phyloP scores from a whole-genome alignment of 208 protist genomes.

The Leishmania lainsoni region DNA sequence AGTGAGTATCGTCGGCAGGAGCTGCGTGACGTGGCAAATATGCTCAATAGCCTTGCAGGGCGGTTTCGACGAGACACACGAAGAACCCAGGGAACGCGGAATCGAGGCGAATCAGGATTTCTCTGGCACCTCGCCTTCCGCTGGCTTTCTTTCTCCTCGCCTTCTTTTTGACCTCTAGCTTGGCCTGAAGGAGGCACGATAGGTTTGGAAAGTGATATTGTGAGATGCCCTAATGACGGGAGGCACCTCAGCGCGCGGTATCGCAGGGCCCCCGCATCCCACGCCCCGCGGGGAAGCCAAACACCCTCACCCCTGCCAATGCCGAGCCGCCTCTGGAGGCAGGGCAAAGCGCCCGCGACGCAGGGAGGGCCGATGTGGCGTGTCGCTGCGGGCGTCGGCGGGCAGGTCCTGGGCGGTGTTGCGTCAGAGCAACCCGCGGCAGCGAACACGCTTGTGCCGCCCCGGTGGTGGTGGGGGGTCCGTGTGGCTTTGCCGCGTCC shows the following conservation, averaged over 20 bases:
- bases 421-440: background rate
- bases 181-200: background rate
- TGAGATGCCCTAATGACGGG: background rate
- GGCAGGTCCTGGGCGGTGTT: background rate
- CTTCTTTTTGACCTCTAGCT: background rate
- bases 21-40: conserved; percentile 42
- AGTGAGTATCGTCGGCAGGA: conserved; percentile 37
- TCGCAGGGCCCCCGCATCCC: background rate
- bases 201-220: background rate
- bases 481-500: background rate
- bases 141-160: background rate
- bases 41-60: conserved; percentile 49
- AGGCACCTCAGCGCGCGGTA: background rate
- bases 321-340: background rate
- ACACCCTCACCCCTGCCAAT: background rate
- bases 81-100: conserved; percentile 1
- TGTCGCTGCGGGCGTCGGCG: background rate
- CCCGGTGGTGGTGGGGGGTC: background rate
- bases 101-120: background rate
- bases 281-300: background rate
- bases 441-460: background rate
- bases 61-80: conserved; percentile 35
- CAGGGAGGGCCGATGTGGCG: background rate
- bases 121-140: background rate
- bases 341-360: background rate